Conservation (phyloP, 345 rosid genomes). For the Eucalyptus erythrocorys region DNA sequence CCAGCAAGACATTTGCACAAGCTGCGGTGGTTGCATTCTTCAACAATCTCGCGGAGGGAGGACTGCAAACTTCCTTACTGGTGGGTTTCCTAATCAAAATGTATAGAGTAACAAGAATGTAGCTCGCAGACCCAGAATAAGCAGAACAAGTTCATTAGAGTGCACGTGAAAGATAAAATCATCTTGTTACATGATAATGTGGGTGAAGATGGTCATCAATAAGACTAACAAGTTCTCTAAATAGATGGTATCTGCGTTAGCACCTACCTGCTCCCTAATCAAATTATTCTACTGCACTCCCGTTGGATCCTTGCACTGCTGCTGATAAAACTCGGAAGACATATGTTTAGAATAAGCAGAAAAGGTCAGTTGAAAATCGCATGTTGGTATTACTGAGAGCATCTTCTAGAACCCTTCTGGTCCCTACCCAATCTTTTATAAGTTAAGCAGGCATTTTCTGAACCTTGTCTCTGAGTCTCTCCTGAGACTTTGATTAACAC, state of each 20-base stretch:
- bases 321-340: background rate
- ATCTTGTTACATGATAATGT: background rate
- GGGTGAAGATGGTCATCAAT: background rate
- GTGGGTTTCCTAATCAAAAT: constrained; percentile 12
- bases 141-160: background rate
- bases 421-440: background rate
- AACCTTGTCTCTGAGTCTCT: background rate
- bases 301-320: background rate
- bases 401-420: background rate
- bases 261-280: background rate
- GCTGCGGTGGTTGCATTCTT: constrained; percentile 72
- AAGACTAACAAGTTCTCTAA: background rate
- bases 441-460: background rate
- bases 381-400: background rate
- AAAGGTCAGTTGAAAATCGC: background rate
- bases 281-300: background rate
- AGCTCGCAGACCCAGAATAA: background rate
- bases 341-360: background rate
- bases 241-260: background rate
- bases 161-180: background rate
- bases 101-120: background rate
- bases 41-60: constrained; percentile 58
- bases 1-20: constrained; percentile 61
- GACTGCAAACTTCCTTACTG: constrained; percentile 42
- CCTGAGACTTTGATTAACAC: background rate